Base-by-base conservation (phyloP, 1,284 basidiomycete species). In the Boletus sp. region DNA sequence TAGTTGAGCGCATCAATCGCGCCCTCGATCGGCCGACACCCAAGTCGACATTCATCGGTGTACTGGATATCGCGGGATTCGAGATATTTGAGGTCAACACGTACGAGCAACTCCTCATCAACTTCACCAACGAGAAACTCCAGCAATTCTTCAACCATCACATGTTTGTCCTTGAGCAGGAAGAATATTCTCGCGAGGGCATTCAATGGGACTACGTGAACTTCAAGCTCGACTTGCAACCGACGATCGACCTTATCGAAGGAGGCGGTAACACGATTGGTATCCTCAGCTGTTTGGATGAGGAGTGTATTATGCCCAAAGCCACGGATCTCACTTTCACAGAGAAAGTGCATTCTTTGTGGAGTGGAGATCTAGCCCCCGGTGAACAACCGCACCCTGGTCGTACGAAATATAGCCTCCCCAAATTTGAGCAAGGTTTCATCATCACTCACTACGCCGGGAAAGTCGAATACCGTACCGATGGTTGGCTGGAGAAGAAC, bases 141-240 rank as follows among this genome's bases (percentile, higher is more conserved):
- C 94, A 96, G 73, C 94, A 96, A 71, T 97, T 96, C 78, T 98
- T 98, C 84, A 99, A 99, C 71, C 95, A 98, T 74, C 97, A 99
- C 76, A 99, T 99, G 97, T 99, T 99, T 74, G 95, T 98, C 15
- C 85, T 99, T 42, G 97, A 99, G 78, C 97, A 99, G 74, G 96
- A 99, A 72, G 97, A 99, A 75, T 99, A 99, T 75, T 85, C 94
- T 15, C 86, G 97, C 29, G 97, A 99, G 73, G 90, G 90, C 45
- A 99, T 99, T 73, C 89, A 96, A 61, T 99, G 97, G 97, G 91
- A 97, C 71, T 98, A 97, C 71, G 91, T 98, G 76, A 98, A 99
- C 77, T 99, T 99, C 73, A 97, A 96, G 18, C 82, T 98, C 49
- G 96, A 99, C 73, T 80, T 99, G 9, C 97, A 99, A 73, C 96